phyloP scores from a whole-genome alignment of 225 moss, liverwort and hornwort species.

The Bryoerythrophyllum caledonicum region DNA sequence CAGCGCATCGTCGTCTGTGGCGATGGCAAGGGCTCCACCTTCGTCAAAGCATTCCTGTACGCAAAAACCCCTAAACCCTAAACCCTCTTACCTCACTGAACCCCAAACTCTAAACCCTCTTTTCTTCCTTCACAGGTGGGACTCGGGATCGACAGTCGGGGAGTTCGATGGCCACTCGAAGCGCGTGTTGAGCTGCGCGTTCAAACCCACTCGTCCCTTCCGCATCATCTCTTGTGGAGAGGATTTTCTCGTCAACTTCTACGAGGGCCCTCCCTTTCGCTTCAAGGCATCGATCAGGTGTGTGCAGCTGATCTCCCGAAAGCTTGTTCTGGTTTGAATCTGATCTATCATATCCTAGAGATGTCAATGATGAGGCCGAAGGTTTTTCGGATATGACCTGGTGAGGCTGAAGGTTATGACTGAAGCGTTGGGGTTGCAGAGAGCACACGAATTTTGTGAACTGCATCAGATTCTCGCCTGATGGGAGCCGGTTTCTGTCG shows the following conservation, averaged over 20 bases:
- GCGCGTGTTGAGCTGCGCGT: constrained; percentile 88
- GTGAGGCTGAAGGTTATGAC: neutral
- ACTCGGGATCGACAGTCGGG: constrained; percentile 96
- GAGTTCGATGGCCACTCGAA: constrained; percentile 96
- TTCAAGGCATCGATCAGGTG: constrained; percentile 93
- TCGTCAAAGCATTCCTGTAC: constrained; percentile 85
- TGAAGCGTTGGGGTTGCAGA: constrained; percentile 46
- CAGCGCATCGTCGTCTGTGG: constrained; percentile 90
- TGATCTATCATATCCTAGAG: neutral
- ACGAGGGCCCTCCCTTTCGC: constrained; percentile 95
- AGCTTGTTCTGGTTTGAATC: neutral
- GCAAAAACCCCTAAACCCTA: neutral
- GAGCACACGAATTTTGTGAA: constrained; percentile 95
- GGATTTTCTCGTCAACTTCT: constrained; percentile 90
- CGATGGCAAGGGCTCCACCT: constrained; percentile 92
- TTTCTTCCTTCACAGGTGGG: constrained; percentile 65
- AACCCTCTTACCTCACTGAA: neutral
- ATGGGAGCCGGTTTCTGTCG: constrained; percentile 86
- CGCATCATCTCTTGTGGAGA: constrained; percentile 87
- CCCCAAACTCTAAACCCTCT: too few species aligned
- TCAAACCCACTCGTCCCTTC: constrained; percentile 91
- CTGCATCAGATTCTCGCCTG: constrained; percentile 88
- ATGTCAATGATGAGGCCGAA: neutral
- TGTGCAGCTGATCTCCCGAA: constrained; percentile 24
- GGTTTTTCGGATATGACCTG: neutral